phyloP scores from a whole-genome alignment of 169 alveolate species.

The Toxoplasma gondii region DNA sequence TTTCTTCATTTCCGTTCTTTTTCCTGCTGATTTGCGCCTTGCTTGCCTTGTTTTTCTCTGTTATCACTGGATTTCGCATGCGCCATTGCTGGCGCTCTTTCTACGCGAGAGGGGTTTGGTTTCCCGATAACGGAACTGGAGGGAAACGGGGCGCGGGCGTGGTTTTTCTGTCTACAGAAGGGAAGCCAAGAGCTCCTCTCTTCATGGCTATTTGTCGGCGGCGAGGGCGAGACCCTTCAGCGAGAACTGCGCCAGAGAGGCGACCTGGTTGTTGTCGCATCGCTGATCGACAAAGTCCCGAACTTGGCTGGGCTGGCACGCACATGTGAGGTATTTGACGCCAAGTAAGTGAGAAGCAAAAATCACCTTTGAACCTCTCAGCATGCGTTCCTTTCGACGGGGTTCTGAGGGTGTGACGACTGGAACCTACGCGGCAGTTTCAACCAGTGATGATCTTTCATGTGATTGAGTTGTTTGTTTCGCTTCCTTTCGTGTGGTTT shows the following conservation, averaged over 20 bases:
- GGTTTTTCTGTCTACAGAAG: background rate
- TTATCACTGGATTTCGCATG: no score
- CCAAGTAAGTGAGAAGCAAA: conserved; percentile 58
- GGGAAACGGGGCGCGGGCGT: no score
- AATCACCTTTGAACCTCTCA: background rate
- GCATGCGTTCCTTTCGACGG: background rate
- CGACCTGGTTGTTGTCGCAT: conserved; percentile 88
- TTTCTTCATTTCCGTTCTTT: no score
- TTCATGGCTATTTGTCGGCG: conserved; percentile 12
- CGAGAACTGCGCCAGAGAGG: conserved; percentile 56
- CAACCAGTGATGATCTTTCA: no score
- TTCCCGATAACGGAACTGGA: no score
- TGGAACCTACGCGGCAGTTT: no score
- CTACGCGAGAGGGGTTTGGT: no score
- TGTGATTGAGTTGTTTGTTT: no score
- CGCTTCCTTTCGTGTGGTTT: background rate
- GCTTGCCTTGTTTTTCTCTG: no score
- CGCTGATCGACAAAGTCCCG: conserved; percentile 90
- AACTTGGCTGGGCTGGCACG: conserved; percentile 92
- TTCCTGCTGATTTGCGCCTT: no score
- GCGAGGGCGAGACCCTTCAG: background rate
- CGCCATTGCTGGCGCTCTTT: no score
- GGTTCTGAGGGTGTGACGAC: no score
- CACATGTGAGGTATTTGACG: conserved; percentile 90
- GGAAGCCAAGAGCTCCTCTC: background rate